Percentiles rank a stretch among this genome's conserved stretches.
phyloP scores from a whole-genome alignment of 345 rosid species.

The Clarkia xantiana region DNA sequence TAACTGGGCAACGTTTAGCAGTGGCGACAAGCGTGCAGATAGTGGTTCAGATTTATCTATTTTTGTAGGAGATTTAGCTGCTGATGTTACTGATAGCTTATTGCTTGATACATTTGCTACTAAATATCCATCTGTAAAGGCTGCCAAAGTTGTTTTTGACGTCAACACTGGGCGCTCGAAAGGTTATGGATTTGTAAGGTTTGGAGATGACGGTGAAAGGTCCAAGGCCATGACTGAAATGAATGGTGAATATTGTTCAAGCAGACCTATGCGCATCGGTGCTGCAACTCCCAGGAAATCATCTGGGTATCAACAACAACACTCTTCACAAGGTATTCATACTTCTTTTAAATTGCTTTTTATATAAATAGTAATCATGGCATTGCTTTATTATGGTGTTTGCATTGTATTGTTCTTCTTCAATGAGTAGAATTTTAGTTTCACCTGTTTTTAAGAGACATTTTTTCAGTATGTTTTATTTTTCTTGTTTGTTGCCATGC shows the following conservation, averaged over 20 bases:
- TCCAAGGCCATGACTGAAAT: slow-evolving; percentile 83
- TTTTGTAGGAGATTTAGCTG: slow-evolving; percentile 91
- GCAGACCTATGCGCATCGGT: slow-evolving; percentile 94
- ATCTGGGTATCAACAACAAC: slow-evolving; percentile 68
- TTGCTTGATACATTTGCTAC: slow-evolving; percentile 59
- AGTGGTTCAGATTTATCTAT: slow-evolving; percentile 84
- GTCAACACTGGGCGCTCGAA: slow-evolving; percentile 86
- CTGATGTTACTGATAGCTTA: slow-evolving; percentile 71
- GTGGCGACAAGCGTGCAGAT: slow-evolving; percentile 77
- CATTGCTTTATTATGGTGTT: no score
- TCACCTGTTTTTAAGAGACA: no score
- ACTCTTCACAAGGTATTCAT: slow-evolving; percentile 33
- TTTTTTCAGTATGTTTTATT: no score
- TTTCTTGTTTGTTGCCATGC: no score
- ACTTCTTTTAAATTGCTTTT: no score
- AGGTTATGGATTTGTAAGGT: slow-evolving; percentile 97
- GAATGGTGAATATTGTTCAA: slow-evolving; percentile 82
- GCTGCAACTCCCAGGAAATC: slow-evolving; percentile 91
- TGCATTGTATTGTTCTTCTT: no score
- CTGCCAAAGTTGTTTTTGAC: slow-evolving; percentile 88
- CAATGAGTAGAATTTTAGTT: no score
- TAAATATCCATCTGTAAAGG: slow-evolving; percentile 76
- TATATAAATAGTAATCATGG: no score
- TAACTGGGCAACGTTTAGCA: slow-evolving; percentile 94
- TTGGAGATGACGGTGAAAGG: slow-evolving; percentile 77